These are phyloP conservation scores for Hemileccinum impolitum DNA, from an alignment of 768 basidiomycete genomes.

Conservation along the genomic window DNA sequence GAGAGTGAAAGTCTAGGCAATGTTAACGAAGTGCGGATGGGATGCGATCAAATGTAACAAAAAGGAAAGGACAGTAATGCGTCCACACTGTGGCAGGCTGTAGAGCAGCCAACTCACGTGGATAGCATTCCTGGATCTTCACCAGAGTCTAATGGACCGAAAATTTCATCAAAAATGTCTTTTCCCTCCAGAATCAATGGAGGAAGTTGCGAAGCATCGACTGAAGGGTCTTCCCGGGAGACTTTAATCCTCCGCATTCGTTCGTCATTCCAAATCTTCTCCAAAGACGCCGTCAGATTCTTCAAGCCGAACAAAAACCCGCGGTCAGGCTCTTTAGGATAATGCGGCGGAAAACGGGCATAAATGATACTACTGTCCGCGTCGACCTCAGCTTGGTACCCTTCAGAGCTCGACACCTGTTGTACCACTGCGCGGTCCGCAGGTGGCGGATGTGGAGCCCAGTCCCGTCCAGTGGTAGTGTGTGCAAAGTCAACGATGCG, in stretches of 20 bases:
- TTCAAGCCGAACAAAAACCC: slow-evolving; percentile 92
- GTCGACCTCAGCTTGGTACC: slow-evolving; percentile 81
- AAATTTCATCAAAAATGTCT: slow-evolving; percentile 77
- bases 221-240: slow-evolving; percentile 53
- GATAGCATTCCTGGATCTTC: slow-evolving; percentile 79
- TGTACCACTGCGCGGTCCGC: slow-evolving; percentile 37
- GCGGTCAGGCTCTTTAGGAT: slow-evolving; percentile 83
- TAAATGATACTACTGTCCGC: slow-evolving; percentile 78
- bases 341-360: slow-evolving; percentile 93
- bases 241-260: slow-evolving; percentile 64
- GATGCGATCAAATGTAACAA: not conserved
- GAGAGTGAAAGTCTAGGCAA: slow-evolving; percentile 13
- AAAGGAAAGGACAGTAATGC: not conserved
- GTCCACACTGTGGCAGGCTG: not conserved
- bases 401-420: slow-evolving; percentile 59
- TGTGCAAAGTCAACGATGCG: slow-evolving; percentile 99
- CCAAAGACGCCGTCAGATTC: slow-evolving; percentile 71
- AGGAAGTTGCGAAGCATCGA: slow-evolving; percentile 50
- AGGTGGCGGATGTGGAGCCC: slow-evolving; percentile 60
- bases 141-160: slow-evolving; percentile 43
- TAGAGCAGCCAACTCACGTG: slow-evolving; percentile 38
- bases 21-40: not conserved
- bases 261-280: slow-evolving; percentile 86
- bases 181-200: slow-evolving; percentile 68
- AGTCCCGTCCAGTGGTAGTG: slow-evolving; percentile 94